Conservation (phyloP, 768 basidiomycete genomes). For the Hericium coralloides region DNA sequence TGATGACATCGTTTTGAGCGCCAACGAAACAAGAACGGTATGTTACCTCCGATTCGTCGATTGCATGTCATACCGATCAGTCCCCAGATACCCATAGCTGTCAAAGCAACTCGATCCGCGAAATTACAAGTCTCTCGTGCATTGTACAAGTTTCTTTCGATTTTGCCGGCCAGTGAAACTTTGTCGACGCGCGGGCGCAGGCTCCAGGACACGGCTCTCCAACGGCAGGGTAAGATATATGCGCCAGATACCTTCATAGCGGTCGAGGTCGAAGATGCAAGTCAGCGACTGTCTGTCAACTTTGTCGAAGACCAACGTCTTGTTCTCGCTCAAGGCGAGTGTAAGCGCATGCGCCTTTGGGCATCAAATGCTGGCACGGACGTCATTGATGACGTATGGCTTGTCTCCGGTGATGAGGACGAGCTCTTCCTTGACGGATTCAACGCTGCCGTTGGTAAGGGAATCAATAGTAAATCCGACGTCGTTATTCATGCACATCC, state of each 20-base stretch:
- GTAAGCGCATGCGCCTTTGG: slow-evolving; percentile 40
- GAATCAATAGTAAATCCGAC: not conserved
- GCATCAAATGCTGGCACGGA: slow-evolving; percentile 59
- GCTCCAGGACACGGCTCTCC: slow-evolving; percentile 64
- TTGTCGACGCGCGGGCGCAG: slow-evolving; percentile 65
- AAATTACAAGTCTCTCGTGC: slow-evolving; percentile 49
- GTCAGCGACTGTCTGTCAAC: slow-evolving; percentile 51
- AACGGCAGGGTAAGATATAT: slow-evolving; percentile 63
- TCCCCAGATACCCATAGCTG: slow-evolving; percentile 49
- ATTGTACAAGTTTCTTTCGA: slow-evolving; percentile 62
- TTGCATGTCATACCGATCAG: no score
- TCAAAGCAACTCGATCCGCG: slow-evolving; percentile 44
- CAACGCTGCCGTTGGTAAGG: slow-evolving; percentile 16
- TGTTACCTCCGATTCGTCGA: slow-evolving; percentile 15
- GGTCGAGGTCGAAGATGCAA: slow-evolving; percentile 53
- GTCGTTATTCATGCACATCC: not conserved
- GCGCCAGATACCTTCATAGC: slow-evolving; percentile 55
- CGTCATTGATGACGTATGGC: slow-evolving; percentile 62
- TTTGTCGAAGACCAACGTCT: slow-evolving; percentile 47
- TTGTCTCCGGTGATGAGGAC: slow-evolving; percentile 51
- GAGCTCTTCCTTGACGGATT: slow-evolving; percentile 44
- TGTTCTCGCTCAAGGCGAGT: slow-evolving; percentile 62
- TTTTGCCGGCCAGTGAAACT: slow-evolving; percentile 59
- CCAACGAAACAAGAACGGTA: slow-evolving; percentile 61
- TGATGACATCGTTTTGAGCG: slow-evolving; percentile 48